Base-by-base conservation (phyloP, 495 filamentous ascomycete species). In the Aspergillus sclerotiicarbonarius region DNA sequence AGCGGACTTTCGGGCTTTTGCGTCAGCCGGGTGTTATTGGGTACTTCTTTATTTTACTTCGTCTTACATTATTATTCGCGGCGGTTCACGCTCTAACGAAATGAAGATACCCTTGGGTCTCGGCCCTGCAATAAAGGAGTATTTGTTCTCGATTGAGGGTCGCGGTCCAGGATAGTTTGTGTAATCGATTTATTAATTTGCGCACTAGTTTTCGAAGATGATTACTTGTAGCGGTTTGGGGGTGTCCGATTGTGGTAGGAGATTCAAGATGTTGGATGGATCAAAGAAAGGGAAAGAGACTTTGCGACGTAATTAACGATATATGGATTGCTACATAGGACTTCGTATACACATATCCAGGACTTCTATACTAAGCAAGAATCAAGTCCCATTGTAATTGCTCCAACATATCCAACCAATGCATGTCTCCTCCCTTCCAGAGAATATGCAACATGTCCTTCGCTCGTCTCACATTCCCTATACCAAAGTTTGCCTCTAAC, bases 341-440 rank as follows among this genome's bases (percentile, higher is more conserved):
- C 25, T 52, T 25, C 21, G 43, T 37, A 48, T 56, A n/a, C 51
- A 54, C 2, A 8, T 43, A 30, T 16, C 7, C 20, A 8, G 41
- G 18, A n/a, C 35, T 16, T 18, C 37, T 16, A n/a, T 43, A 16
- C 16, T 33, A 67, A 8, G 72, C 76, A 50, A 79, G 65, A 25
- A 71, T 74, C 52, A 79, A 56, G 51, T 77, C 73, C 76, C 76
- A 79, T 19, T 71, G 62, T 30, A 79, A 51, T 46, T 71, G 65
- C 29, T 77, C 72, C 6, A 77, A 47, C 7, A 77, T 54, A 64
- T 77, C 73, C 57, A 74, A 51, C 76, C 76, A 79, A 60, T 79
- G 74, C 31, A 55, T 58, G 10, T 53, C 58, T 6, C 45, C 33
- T 12, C 64, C 63, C 32, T 57, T 60, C 76, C 74, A 79, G 13